phyloP scores from a whole-genome alignment of 2,329 filamentous ascomycete genomes.

The Cladosporium colombiae region DNA sequence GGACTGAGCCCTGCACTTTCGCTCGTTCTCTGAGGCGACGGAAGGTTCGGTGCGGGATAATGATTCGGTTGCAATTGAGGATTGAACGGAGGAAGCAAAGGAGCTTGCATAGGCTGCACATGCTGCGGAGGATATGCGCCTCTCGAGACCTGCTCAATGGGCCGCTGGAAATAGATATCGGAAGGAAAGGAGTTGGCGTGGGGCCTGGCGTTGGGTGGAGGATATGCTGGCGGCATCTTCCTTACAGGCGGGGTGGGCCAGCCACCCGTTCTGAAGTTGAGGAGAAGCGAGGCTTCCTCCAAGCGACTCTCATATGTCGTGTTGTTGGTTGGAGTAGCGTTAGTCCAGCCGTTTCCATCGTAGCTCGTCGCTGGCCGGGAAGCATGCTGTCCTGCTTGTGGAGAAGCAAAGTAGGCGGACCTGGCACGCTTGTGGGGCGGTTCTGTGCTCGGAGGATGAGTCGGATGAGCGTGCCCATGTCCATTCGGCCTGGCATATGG shows the following conservation, averaged over 20 bases:
- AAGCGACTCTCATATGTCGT: constrained; percentile 39
- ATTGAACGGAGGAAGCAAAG: constrained; percentile 33
- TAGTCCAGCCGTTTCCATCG: constrained; percentile 26
- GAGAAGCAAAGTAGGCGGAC: constrained; percentile 57
- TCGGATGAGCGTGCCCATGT: constrained; percentile 24
- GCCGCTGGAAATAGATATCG: constrained; percentile 27
- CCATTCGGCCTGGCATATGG: constrained; percentile 1
- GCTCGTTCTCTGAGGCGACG: constrained; percentile 29
- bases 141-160: constrained; percentile 22
- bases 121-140: constrained; percentile 30
- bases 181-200: constrained; percentile 39
- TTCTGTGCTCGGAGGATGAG: constrained; percentile 41
- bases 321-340: constrained; percentile 26
- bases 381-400: constrained; percentile 41
- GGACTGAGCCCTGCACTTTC: constrained; percentile 22
- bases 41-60: constrained; percentile 23
- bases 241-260: constrained; percentile 24
- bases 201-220: constrained; percentile 26
- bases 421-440: constrained; percentile 61
- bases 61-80: constrained; percentile 24
- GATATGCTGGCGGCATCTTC: constrained; percentile 3
- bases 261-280: constrained; percentile 44
- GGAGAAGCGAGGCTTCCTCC: constrained; percentile 49
- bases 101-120: constrained; percentile 31
- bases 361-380: constrained; percentile 52